Evolutionary conservation across 257 asterid species (phyloP).

Genomic region (Penstemon davidsonii): DNA sequence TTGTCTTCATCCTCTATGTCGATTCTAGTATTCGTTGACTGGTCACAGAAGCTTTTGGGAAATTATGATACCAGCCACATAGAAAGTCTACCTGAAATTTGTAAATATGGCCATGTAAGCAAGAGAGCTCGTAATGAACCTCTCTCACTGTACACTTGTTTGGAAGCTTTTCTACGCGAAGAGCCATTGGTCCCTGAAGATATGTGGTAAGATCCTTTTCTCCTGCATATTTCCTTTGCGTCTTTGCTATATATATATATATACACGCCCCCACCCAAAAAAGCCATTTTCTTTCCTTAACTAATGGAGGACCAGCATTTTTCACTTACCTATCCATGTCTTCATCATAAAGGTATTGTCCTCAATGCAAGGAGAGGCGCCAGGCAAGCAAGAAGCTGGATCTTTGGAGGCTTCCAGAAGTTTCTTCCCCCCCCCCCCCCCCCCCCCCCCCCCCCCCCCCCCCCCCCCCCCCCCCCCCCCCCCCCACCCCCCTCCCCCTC

Average conservation of each 20-base stretch:
- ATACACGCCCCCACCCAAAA: not conserved
- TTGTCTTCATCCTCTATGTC: slow-evolving; percentile 87
- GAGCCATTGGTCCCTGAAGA: slow-evolving; percentile 99
- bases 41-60: slow-evolving; percentile 94
- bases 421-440: no score
- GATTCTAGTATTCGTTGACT: slow-evolving; percentile 88
- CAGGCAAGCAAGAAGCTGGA: slow-evolving; percentile 99
- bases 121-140: slow-evolving; percentile 98
- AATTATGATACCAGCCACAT: slow-evolving; percentile 78
- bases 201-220: slow-evolving; percentile 73
- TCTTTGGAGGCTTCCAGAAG: slow-evolving; percentile 99
- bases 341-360: slow-evolving; percentile 73
- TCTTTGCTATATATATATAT: slow-evolving; percentile 5
- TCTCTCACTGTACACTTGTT: slow-evolving; percentile 91
- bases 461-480: no score
- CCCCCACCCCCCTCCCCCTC: no score
- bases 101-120: slow-evolving; percentile 70
- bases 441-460: no score
- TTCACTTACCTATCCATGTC: slow-evolving; percentile 5
- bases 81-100: slow-evolving; percentile 86
- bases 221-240: slow-evolving; percentile 26
- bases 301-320: not conserved
- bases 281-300: not conserved
- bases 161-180: slow-evolving; percentile 96
- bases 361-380: slow-evolving; percentile 96